A percentile compares a stretch with the other conserved stretches of the same genome.
phyloP scores from a whole-genome alignment of 75 land plant species.

The Picea sitchensis region DNA sequence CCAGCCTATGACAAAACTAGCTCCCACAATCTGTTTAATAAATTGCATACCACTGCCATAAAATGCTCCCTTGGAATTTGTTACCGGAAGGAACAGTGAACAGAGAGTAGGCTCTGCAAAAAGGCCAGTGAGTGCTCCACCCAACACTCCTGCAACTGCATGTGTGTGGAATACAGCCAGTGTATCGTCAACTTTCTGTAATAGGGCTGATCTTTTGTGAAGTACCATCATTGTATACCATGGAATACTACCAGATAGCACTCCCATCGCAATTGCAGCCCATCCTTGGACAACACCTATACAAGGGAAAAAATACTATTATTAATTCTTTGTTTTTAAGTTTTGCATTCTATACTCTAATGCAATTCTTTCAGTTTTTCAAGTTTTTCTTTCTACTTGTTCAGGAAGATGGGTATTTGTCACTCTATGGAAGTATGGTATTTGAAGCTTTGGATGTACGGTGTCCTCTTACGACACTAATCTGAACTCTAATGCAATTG shows the following conservation, averaged over 20 bases:
- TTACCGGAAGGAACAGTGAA: conserved; percentile 36
- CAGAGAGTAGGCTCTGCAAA: conserved; percentile 48
- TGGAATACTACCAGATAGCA: conserved; percentile 66
- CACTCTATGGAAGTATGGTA: too few relatives aligned
- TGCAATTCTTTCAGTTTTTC: too few relatives aligned
- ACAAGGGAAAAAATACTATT: background rate
- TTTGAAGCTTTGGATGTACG: too few relatives aligned
- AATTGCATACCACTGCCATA: conserved; percentile 41
- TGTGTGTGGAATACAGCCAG: conserved; percentile 76
- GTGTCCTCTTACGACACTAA: too few relatives aligned
- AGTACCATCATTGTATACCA: conserved; percentile 88
- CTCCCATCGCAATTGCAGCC: conserved; percentile 84
- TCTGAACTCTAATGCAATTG: too few relatives aligned
- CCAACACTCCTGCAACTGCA: conserved; percentile 62
- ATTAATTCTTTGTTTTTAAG: too few relatives aligned
- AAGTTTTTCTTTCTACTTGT: too few relatives aligned
- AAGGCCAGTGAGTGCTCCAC: conserved; percentile 55
- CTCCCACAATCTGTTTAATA: conserved; percentile 62
- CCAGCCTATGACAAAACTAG: conserved; percentile 70
- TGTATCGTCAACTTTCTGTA: conserved; percentile 77
- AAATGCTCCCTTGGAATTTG: conserved; percentile 31
- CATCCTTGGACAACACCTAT: conserved; percentile 76
- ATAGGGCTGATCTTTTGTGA: conserved; percentile 51
- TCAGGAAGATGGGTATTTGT: too few relatives aligned
- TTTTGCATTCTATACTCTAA: too few relatives aligned